Base-by-base conservation (phyloP, 768 basidiomycete species). In the Auricularia auricula-judae region DNA sequence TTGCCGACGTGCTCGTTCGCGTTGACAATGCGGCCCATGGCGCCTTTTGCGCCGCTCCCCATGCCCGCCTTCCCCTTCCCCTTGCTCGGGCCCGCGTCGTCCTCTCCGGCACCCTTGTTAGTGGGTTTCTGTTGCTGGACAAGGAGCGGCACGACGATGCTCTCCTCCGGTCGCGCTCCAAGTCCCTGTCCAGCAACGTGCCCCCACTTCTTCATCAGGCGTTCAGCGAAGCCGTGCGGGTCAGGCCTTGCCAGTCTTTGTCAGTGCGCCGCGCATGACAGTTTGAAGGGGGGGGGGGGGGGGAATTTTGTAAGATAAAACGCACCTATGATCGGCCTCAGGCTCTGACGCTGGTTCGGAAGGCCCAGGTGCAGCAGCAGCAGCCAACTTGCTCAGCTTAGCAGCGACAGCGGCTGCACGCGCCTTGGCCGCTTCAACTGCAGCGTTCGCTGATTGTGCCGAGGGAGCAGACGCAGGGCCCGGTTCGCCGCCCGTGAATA, bases 121-220 rank as follows among this genome's bases (percentile, higher is more conserved):
- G 23, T 73, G 70, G 65, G 79, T 68, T 63, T 88, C 87, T 23
- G 72, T 68, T 56, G 74, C 71, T 71, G 95, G 90, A 96, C 89
- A 0, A 86, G 82, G 3, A 98, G 81, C 4, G 95, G 93, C 65
- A 95, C 89, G 54, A 95, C 85, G 56, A 98, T 95, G 1, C 94
- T 94, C 2, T 82, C 81, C 7, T 86, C 90, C 65, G 56, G 56
- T 10, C 56, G 85, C 0, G 82, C 87, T 39, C 96, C 96, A 1
- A 98, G 81, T 10, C 95, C 95, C 75, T 93, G 87, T 1, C 96
- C 96, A 72, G 92, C 91, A 72, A 91, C 89, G 72, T 97, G 93
- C 0, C 95, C 95, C 91, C 90, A 95, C 76, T 94, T 97, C 2
- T 90, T 91, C 93, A 97, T 96, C 68, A 96, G 72, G 39, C 90